These are phyloP conservation scores for Aurifilum marmelostoma DNA, from an alignment of 2,329 filamentous ascomycete genomes.

Conservation along the genomic window DNA sequence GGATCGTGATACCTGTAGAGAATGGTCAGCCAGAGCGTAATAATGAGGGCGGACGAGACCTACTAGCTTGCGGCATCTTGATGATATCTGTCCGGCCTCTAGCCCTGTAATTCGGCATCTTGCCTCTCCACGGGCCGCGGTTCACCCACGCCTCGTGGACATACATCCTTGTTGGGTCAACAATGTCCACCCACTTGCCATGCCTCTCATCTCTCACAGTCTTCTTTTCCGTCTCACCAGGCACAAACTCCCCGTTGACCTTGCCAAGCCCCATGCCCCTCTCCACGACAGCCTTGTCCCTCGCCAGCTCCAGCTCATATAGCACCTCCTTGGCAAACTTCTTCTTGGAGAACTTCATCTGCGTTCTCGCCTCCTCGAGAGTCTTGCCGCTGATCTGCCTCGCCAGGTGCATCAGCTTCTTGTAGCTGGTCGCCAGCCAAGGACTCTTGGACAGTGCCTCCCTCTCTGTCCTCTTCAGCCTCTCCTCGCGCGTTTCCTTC, in stretches of 20 bases:
- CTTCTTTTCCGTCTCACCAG: constrained; percentile 52
- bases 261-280: constrained; percentile 80
- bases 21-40: constrained; percentile 9
- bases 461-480: constrained; percentile 67
- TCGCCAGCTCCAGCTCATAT: constrained; percentile 78
- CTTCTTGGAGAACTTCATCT: constrained; percentile 97
- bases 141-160: constrained; percentile 93
- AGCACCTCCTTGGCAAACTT: constrained; percentile 81
- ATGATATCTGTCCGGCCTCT: constrained; percentile 72
- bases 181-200: constrained; percentile 71
- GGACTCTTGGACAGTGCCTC: constrained; percentile 63
- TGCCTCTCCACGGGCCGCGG: constrained; percentile 65
- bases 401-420: constrained; percentile 87
- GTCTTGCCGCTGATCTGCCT: constrained; percentile 91
- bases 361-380: constrained; percentile 88
- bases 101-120: constrained; percentile 71
- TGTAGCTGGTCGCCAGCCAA: constrained; percentile 80
- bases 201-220: constrained; percentile 76
- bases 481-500: constrained; percentile 59
- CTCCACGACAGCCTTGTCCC: constrained; percentile 77
- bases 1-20: constrained; percentile 70
- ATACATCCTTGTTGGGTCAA: constrained; percentile 81
- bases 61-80: constrained; percentile 74
- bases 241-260: constrained; percentile 42
- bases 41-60: constrained; percentile 42